phyloP scores from a whole-genome alignment of 202 grass and related monocot species.

The Eragrostis tef region DNA sequence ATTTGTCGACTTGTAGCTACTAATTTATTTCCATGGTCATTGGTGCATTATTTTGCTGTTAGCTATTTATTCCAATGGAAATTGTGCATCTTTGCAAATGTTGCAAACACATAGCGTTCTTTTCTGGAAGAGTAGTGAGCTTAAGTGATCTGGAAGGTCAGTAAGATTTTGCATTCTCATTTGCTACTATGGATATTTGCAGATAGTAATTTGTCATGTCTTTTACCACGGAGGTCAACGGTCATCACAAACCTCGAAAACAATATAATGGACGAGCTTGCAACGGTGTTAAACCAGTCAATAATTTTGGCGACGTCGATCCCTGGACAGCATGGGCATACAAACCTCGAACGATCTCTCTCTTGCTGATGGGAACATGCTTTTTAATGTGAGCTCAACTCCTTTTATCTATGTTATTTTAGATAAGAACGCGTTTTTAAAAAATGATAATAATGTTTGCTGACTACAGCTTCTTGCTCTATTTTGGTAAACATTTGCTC shows the following conservation, averaged over 20 bases:
- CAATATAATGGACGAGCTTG: slow-evolving; percentile 44
- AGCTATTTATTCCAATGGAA: slow-evolving; percentile 37
- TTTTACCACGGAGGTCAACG: slow-evolving; percentile 61
- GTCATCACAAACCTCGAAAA: slow-evolving; percentile 55
- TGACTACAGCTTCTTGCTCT: background rate
- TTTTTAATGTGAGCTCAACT: slow-evolving; percentile 77
- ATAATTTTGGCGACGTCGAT: slow-evolving; percentile 79
- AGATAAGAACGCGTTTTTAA: background rate
- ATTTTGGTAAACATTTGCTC: background rate
- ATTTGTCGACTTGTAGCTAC: slow-evolving; percentile 34
- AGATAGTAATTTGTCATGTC: slow-evolving; percentile 34
- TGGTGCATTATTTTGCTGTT: slow-evolving; percentile 18
- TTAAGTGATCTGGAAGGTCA: slow-evolving; percentile 18
- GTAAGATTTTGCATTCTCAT: slow-evolving; percentile 40
- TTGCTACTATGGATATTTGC: slow-evolving; percentile 34
- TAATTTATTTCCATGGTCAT: background rate
- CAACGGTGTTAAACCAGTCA: slow-evolving; percentile 55
- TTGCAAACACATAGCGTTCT: background rate
- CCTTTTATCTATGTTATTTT: slow-evolving; percentile 22
- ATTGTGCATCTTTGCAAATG: slow-evolving; percentile 11
- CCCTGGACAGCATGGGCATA: slow-evolving; percentile 95
- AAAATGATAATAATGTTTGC: slow-evolving; percentile 11
- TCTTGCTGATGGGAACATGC: slow-evolving; percentile 81
- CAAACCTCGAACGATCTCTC: slow-evolving; percentile 82
- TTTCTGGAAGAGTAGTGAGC: background rate